phyloP scores from a whole-genome alignment of 768 basidiomycete species.

The Cyathus striatus region DNA sequence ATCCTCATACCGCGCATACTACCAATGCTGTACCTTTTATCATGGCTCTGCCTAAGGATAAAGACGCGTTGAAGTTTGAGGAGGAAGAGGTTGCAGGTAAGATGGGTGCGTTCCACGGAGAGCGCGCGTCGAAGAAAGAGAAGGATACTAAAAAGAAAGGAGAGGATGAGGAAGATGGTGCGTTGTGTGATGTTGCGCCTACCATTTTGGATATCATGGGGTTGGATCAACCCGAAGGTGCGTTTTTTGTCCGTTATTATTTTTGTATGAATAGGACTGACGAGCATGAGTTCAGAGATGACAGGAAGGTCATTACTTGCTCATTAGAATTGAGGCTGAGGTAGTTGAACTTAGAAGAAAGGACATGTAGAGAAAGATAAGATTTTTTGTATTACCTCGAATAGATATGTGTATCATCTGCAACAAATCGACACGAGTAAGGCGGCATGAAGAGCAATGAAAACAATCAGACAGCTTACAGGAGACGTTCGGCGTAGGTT shows the following conservation, averaged over 20 bases:
- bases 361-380: too few relatives aligned
- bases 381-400: too few relatives aligned
- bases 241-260: constrained; percentile 2
- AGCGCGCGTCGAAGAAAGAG: too few relatives aligned
- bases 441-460: too few relatives aligned
- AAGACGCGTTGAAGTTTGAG: constrained; percentile 52
- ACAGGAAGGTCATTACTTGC: constrained; percentile 51
- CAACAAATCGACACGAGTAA: too few relatives aligned
- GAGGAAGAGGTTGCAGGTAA: constrained; percentile 32
- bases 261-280: neutral
- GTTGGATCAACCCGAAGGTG: constrained; percentile 65
- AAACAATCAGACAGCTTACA: too few relatives aligned
- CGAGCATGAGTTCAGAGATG: constrained; percentile 40
- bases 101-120: constrained; percentile 46
- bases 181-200: constrained; percentile 87
- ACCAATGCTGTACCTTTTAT: constrained; percentile 91
- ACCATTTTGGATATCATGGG: constrained; percentile 81
- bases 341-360: too few relatives aligned
- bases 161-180: constrained; percentile 66
- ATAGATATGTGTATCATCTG: too few relatives aligned
- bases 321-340: neutral
- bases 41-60: constrained; percentile 67
- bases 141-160: constrained; percentile 53
- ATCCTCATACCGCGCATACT: constrained; percentile 89
- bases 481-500: too few relatives aligned